A percentile compares a stretch with the other conserved stretches of the same genome.
Evolutionary conservation across 1,284 basidiomycete species (phyloP).

Genomic region (Phellinidium pouzarii): DNA sequence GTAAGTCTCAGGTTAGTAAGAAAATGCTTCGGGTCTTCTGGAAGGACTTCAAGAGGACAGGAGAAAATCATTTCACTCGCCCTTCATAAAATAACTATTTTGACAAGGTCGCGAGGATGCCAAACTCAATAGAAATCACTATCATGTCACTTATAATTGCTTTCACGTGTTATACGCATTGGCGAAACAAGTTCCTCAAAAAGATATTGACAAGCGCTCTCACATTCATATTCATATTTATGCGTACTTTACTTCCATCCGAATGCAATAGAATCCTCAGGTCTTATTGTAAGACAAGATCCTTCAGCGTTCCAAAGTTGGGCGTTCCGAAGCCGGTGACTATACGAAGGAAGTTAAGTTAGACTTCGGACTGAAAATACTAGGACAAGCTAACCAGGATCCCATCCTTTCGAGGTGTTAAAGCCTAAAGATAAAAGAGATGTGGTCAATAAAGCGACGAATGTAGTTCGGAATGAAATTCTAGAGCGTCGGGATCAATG

Average conservation of each 20-base stretch:
- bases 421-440: constrained; percentile 26
- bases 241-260: not conserved
- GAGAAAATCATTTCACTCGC: too few relatives aligned
- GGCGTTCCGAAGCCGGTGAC: constrained; percentile 47
- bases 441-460: not conserved
- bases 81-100: too few relatives aligned
- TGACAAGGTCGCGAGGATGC: too few relatives aligned
- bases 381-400: constrained; percentile 31
- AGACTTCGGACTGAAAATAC: not conserved
- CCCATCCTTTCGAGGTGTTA: constrained; percentile 36
- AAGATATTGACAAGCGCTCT: too few relatives aligned
- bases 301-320: constrained; percentile 34
- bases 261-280: not conserved
- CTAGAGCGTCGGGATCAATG: not conserved
- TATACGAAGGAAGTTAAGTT: constrained; percentile 18
- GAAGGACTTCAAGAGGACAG: too few relatives aligned
- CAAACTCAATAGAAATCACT: too few relatives aligned
- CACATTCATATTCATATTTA: not conserved
- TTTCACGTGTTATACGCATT: too few relatives aligned
- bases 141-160: too few relatives aligned
- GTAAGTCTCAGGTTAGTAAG: too few relatives aligned
- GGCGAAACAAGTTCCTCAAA: too few relatives aligned
- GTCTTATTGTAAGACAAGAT: constrained; percentile 10
- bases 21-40: too few relatives aligned
- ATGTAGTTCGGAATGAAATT: not conserved